Evolutionary conservation across 1,284 basidiomycete genomes (phyloP).

Genomic region (Trichosporon sp.): DNA sequence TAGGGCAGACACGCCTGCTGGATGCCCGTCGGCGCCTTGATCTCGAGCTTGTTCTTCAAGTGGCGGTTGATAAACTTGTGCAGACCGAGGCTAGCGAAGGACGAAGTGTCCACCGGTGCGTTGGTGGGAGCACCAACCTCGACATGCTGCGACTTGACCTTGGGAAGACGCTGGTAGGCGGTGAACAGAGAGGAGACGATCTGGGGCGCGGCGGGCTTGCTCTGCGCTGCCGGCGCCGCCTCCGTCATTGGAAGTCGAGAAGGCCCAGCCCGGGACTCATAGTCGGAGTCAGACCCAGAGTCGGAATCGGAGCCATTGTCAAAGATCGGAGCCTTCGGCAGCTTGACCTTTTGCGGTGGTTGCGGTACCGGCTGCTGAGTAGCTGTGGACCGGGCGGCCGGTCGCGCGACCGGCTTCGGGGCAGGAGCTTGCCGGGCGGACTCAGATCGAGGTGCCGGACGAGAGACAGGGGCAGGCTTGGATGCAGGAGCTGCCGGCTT

Average conservation of each 20-base stretch:
- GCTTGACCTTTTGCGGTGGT: slow-evolving; percentile 16
- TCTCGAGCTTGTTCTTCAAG: slow-evolving; percentile 76
- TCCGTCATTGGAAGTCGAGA: slow-evolving; percentile 26
- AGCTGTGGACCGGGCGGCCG: slow-evolving; percentile 26
- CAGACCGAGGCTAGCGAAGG: slow-evolving; percentile 74
- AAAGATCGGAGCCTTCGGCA: slow-evolving; percentile 15
- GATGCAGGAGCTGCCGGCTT: background rate
- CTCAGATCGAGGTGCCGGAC: background rate
- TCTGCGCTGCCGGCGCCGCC: background rate
- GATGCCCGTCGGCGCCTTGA: slow-evolving; percentile 85
- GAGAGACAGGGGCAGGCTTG: background rate
- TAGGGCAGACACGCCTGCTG: slow-evolving; percentile 79
- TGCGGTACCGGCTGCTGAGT: slow-evolving; percentile 20
- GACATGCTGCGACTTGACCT: slow-evolving; percentile 23
- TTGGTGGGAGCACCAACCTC: slow-evolving; percentile 68
- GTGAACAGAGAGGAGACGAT: slow-evolving; percentile 91
- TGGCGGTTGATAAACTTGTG: slow-evolving; percentile 80
- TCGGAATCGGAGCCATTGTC: slow-evolving; percentile 1
- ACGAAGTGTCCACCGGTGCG: slow-evolving; percentile 77
- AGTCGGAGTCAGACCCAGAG: background rate
- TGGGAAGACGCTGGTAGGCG: slow-evolving; percentile 56
- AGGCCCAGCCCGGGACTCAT: slow-evolving; percentile 31
- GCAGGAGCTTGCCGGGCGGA: background rate
- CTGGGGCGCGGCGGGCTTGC: slow-evolving; percentile 58
- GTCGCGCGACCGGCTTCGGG: slow-evolving; percentile 20